Percentiles rank a stretch among this genome's conserved stretches.
phyloP scores from a whole-genome alignment of 805 yeast species.

The Candida tibetensis region DNA sequence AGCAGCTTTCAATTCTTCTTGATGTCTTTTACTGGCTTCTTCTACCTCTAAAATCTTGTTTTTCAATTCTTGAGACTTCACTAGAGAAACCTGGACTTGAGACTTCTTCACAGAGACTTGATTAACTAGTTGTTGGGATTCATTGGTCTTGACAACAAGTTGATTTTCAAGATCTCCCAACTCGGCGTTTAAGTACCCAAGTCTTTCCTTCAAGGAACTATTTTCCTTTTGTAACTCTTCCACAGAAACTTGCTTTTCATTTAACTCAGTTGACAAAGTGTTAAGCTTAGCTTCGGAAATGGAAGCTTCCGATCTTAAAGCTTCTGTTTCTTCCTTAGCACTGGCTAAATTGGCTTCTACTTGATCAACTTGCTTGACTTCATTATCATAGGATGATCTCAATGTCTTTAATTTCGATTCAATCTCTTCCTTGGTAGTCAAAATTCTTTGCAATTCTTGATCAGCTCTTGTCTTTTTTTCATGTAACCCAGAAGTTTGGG shows the following conservation, averaged over 20 bases:
- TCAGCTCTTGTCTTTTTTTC: conserved; percentile 73
- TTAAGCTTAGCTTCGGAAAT: conserved; percentile 77
- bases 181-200: conserved; percentile 66
- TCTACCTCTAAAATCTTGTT: conserved; percentile 26
- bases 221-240: conserved; percentile 71
- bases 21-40: conserved; percentile 19
- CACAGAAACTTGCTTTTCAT: conserved; percentile 55
- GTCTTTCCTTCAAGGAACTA: conserved; percentile 60
- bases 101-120: conserved; percentile 63
- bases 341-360: conserved; percentile 62
- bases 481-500: conserved; percentile 68
- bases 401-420: conserved; percentile 66
- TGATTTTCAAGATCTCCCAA: conserved; percentile 57
- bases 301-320: conserved; percentile 67
- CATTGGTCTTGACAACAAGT: conserved; percentile 49
- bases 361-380: conserved; percentile 69
- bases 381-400: conserved; percentile 71
- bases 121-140: conserved; percentile 60
- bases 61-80: conserved; percentile 41
- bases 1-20: conserved; percentile 18
- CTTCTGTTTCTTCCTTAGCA: conserved; percentile 65
- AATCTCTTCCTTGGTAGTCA: conserved; percentile 65
- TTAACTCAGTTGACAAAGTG: conserved; percentile 63
- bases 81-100: conserved; percentile 65
- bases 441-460: conserved; percentile 68